Base-by-base conservation (phyloP, 257 asterid genomes). In the Gardenia jasminoides region DNA sequence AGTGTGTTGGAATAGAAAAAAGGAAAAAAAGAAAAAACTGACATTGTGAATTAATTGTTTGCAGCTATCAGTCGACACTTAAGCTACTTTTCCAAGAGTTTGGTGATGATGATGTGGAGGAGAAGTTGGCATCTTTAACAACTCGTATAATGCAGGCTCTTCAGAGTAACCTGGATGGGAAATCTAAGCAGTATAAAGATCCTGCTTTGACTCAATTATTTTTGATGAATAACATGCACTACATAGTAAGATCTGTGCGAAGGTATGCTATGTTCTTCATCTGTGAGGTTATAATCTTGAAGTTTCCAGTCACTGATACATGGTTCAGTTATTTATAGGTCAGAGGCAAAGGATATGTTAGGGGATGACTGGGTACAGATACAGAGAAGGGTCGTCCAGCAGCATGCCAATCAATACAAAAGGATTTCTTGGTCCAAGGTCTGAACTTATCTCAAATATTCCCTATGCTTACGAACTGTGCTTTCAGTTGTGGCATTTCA, bases 331-430 rank as follows among this genome's bases (percentile, higher is more conserved):
- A 67, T 74, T 75, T 84, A 58, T 72, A 95, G 99, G 89, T 95
- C 97, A n/a, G 99, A 95, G 82, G 99, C 97, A 47, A 95, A 95
- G 87, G 96, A 95, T 85, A 80, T 95, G 82, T 81, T 95, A 78
- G 99, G 99, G 44, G 93, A 93, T 83, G 99, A 95, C 82, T 95
- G 99, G 99, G 99, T 95, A 81, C 98, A 93, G 85, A 93, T 95
- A 84, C 98, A 95, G 76, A 85, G 99, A 89, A 85, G 99, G 83
- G 88, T 92, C 54, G 99, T 95, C 70, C 99, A 93, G 87, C 98
- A 95, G 83, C 96, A 95, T 70, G 99, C 99, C 39, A 93, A 91
- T 87, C 99, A 95, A 86, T 95, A 95, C 89, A 95, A 95, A 89
- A 89, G 97, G 80, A 88, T 92, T 62, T 94, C 99, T 59, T 93